These are phyloP conservation scores for Andrographis paniculata DNA, from an alignment of 305 asterid genomes.

Conservation along the genomic window DNA sequence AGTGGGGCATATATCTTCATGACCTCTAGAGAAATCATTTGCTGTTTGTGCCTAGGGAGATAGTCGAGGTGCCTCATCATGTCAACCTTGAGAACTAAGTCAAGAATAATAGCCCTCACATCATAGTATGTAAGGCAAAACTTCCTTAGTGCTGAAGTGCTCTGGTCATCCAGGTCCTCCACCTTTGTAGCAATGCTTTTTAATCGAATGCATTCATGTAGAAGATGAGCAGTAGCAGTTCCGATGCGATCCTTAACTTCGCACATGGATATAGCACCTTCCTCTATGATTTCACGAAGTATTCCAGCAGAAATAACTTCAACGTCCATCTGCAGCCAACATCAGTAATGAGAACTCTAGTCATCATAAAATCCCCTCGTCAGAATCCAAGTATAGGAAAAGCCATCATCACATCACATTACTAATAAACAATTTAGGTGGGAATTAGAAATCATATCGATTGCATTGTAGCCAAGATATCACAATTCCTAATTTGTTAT, in stretches of 20 bases:
- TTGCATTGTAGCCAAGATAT: too few relatives aligned
- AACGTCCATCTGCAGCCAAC: conserved; percentile 72
- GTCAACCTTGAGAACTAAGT: conserved; percentile 78
- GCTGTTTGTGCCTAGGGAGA: conserved; percentile 83
- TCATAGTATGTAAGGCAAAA: conserved; percentile 86
- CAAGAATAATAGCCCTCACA: conserved; percentile 71
- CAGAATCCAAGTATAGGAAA: too few relatives aligned
- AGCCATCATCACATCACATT: too few relatives aligned
- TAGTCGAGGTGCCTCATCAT: conserved; percentile 69
- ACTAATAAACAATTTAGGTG: too few relatives aligned
- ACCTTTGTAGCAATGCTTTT: conserved; percentile 55
- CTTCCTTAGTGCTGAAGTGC: conserved; percentile 61
- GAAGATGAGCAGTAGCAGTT: conserved; percentile 55
- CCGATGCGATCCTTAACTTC: conserved; percentile 63
- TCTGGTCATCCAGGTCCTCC: conserved; percentile 55
- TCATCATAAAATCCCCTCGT: too few relatives aligned
- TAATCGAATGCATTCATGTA: conserved; percentile 76
- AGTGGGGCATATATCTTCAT: conserved; percentile 88
- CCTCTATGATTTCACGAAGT: conserved; percentile 54
- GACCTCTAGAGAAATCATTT: conserved; percentile 58
- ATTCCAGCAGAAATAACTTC: conserved; percentile 84
- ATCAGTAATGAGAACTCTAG: not conserved
- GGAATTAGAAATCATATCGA: too few relatives aligned
- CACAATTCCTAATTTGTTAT: too few relatives aligned
- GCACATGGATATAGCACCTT: conserved; percentile 49